Conservation (phyloP, 2,329 filamentous ascomycete species). For the Alternaria sp. region DNA sequence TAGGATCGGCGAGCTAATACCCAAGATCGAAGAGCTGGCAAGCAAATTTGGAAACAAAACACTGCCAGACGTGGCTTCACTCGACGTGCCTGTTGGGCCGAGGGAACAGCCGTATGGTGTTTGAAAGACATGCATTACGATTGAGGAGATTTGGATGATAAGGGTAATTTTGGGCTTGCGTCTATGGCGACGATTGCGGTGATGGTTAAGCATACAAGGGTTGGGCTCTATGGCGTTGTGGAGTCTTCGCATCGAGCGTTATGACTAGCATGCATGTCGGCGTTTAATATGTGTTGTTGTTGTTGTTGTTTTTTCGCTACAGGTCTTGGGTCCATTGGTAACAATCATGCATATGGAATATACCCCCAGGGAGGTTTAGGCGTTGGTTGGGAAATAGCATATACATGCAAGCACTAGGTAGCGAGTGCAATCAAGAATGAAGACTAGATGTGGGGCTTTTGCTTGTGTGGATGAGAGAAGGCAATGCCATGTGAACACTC, state of each 20-base stretch:
- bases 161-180: background rate
- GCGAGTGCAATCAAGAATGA: background rate
- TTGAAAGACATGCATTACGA: constrained; percentile 1
- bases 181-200: background rate
- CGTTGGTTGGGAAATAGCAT: background rate
- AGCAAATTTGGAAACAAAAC: constrained; percentile 21
- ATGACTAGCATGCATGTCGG: background rate
- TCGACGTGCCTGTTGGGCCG: background rate
- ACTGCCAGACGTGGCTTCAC: background rate
- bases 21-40: constrained; percentile 61
- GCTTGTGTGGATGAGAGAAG: background rate
- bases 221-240: background rate
- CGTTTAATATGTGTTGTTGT: constrained; percentile 1
- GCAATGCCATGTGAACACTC: too few species aligned
- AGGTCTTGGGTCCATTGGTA: constrained; percentile 1
- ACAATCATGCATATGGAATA: constrained; percentile 6
- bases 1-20: constrained; percentile 59
- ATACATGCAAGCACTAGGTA: background rate
- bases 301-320: background rate
- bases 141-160: background rate
- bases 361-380: constrained; percentile 9
- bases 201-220: background rate
- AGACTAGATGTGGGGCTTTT: background rate
- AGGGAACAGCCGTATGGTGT: constrained; percentile 5
- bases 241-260: background rate